Conservation (phyloP, 768 basidiomycete genomes). For the Paxillus rubicundulus region DNA sequence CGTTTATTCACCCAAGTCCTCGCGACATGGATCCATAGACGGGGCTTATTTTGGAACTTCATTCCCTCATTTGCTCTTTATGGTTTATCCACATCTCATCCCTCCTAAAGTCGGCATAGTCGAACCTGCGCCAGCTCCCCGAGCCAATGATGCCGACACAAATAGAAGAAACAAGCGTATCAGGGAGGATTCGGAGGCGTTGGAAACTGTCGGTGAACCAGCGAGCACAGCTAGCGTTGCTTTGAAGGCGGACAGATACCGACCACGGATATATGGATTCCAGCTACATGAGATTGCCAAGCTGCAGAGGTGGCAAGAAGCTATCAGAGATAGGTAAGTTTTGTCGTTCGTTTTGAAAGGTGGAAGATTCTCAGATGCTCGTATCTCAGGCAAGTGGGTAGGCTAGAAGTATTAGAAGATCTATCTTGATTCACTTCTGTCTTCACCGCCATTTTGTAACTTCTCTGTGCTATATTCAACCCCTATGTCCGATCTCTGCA, state of each 20-base stretch:
- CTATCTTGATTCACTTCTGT: conserved; percentile 19
- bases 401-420: conserved; percentile 48
- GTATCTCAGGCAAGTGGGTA: conserved; percentile 42
- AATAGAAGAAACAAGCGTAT: conserved; percentile 45
- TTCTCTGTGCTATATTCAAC: conserved; percentile 9
- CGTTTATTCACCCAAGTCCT: conserved; percentile 96
- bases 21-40: conserved; percentile 95
- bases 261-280: conserved; percentile 96
- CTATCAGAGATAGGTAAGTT: conserved; percentile 74
- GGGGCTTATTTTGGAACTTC: conserved; percentile 99
- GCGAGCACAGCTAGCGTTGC: conserved; percentile 81
- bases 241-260: conserved; percentile 86
- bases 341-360: neutral
- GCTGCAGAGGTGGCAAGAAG: conserved; percentile 94
- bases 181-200: conserved; percentile 49
- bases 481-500: neutral
- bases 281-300: conserved; percentile 92
- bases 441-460: conserved; percentile 1
- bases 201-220: conserved; percentile 59
- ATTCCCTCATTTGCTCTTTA: conserved; percentile 94
- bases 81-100: conserved; percentile 93
- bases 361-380: conserved; percentile 5
- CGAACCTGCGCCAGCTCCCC: conserved; percentile 32
- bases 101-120: conserved; percentile 71
- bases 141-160: conserved; percentile 28